Base-by-base conservation (phyloP, 192 early-diverging fungal species). In the Entomortierella beljakovae region DNA sequence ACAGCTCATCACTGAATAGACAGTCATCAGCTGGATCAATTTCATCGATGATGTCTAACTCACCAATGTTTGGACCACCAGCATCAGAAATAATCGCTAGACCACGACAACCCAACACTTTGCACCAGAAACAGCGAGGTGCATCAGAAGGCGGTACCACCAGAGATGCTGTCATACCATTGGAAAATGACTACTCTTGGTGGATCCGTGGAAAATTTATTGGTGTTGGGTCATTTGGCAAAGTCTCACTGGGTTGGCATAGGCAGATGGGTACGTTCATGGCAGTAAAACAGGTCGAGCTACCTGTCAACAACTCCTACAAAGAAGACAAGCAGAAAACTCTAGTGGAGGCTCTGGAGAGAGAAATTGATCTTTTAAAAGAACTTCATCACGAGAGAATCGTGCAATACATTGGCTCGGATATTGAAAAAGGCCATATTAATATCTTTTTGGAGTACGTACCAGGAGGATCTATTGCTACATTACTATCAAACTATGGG, bases 371-470 rank as follows among this genome's bases (percentile, higher is more conserved):
- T 70, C 82, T 99, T 32, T 83, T 99, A 57, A 89, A 93, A 74
- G 95, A 95, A n/a, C 79, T 99, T 32, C 85, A 95, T 31, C 97
- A 99, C 82, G 92, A 96, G 57, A 93, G 98, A 61, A 95, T 99
- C 74, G 98, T 99, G 25, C 93, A 91, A 76, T 99, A 99, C 80
- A 87, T 98, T 20, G 95, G 95, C 23, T 85, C 68, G 22, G 80
- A 73, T 42, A 80, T 69, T 64, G 71, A 71, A 32, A 82, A 91
- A 90, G 92, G 40, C 92, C 94, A 48, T 88, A 98, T 98, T 63
- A 96, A 93, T 70, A 97, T 99, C 53, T 99, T 98, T 64, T 80
- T 99, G 34, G 97, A 99, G 70, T 99, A 99, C 77, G 96, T 99
- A 13, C 93, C 96, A 46, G 98, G 98, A 58, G 98, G 98, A 2